These are phyloP conservation scores for Dicorynia guianensis DNA, from an alignment of 306 rosid genomes.

Conservation along the genomic window DNA sequence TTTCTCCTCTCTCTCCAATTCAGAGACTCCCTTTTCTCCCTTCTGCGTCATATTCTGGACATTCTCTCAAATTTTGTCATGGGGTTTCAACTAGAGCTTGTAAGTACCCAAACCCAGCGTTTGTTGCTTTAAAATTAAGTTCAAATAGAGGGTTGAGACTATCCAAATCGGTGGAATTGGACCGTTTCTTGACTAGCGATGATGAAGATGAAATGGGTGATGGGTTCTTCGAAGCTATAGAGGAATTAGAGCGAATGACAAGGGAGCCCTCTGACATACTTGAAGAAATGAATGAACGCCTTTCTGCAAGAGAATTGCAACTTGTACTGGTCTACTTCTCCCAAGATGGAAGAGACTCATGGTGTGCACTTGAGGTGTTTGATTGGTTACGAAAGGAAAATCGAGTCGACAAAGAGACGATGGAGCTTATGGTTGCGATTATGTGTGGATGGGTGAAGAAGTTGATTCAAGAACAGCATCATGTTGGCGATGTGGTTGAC, in stretches of 20 bases:
- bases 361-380: conserved; percentile 99
- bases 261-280: conserved; percentile 97
- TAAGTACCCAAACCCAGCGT: conserved; percentile 43
- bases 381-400: conserved; percentile 97
- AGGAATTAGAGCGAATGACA: conserved; percentile 90
- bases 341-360: conserved; percentile 95
- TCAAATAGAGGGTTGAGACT: conserved; percentile 60
- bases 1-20: conserved; percentile 49
- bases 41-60: conserved; percentile 34
- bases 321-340: conserved; percentile 93
- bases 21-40: conserved; percentile 41
- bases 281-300: conserved; percentile 92
- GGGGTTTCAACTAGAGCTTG: conserved; percentile 44
- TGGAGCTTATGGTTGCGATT: conserved; percentile 94
- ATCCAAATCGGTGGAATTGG: conserved; percentile 76
- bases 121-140: conserved; percentile 38
- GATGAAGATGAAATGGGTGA: conserved; percentile 94
- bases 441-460: conserved; percentile 96
- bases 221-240: conserved; percentile 88
- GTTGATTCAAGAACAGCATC: conserved; percentile 70
- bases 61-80: conserved; percentile 43
- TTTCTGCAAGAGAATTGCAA: conserved; percentile 85
- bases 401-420: conserved; percentile 91
- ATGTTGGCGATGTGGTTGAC: conserved; percentile 83
- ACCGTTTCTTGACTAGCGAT: conserved; percentile 83